A percentile compares a stretch with the other conserved stretches of the same genome.
Conservation (phyloP, 31 red algal species). For the Porphyra umbilicalis region DNA sequence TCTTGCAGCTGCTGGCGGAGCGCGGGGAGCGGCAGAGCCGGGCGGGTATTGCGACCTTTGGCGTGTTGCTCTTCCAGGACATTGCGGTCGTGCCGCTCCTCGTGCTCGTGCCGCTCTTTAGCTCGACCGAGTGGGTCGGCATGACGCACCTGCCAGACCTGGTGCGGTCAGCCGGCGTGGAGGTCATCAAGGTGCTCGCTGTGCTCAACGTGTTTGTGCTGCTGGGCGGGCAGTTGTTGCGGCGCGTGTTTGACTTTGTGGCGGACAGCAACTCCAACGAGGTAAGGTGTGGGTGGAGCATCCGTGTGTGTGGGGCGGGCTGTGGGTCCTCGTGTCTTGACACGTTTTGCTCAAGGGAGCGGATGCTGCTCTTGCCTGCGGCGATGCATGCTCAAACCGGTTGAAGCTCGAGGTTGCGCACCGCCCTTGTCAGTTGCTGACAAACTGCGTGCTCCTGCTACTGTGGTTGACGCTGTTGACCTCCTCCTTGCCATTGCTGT, state of each 20-base stretch:
- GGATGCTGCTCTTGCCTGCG: no score
- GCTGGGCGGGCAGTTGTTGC: conserved; percentile 59
- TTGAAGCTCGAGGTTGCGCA: no score
- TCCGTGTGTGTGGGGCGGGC: no score
- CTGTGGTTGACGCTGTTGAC: no score
- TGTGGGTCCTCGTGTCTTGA: no score
- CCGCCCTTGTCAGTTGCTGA: no score
- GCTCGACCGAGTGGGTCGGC: conserved; percentile 16
- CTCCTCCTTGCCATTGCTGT: no score
- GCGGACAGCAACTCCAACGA: conserved; percentile 61
- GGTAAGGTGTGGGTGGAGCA: no score
- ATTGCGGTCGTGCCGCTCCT: conserved; percentile 87
- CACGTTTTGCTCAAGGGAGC: no score
- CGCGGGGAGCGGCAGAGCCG: conserved; percentile 63
- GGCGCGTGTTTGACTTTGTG: conserved; percentile 57
- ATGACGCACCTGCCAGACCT: conserved; percentile 24
- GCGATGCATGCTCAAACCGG: no score
- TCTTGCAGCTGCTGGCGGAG: conserved; percentile 85
- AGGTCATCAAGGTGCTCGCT: conserved; percentile 48
- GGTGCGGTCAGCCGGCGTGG: conserved; percentile 29
- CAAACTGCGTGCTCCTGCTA: no score
- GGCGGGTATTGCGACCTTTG: conserved; percentile 72
- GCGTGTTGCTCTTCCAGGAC: conserved; percentile 91
- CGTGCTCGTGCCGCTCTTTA: conserved; percentile 77
- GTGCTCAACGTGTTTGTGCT: conserved; percentile 50